phyloP scores from a whole-genome alignment of 176 grass and related monocot genomes.

The Echinochloa phyllopogon region DNA sequence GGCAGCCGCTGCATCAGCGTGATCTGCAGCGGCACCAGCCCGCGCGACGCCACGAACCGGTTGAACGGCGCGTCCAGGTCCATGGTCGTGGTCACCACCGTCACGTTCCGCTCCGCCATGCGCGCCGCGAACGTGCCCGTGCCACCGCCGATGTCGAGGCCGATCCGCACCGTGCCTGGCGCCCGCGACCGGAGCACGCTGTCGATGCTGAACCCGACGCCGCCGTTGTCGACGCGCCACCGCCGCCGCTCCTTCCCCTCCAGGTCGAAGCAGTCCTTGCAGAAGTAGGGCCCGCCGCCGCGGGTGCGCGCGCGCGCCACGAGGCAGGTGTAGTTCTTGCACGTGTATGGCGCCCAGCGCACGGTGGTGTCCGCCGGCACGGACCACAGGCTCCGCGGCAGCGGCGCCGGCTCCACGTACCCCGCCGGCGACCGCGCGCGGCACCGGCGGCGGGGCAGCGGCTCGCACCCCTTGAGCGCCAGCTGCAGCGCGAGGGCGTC shows the following conservation, averaged over 20 bases:
- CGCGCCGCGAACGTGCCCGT: constrained; percentile 80
- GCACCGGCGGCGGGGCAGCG: constrained; percentile 79
- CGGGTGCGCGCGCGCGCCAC: constrained; percentile 52
- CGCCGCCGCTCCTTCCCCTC: constrained; percentile 67
- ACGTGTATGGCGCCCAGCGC: constrained; percentile 74
- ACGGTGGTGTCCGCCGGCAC: constrained; percentile 70
- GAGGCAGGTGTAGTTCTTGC: constrained; percentile 95
- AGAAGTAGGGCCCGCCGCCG: constrained; percentile 67
- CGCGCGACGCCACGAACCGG: constrained; percentile 73
- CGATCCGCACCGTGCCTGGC: constrained; percentile 64
- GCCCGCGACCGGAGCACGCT: constrained; percentile 50
- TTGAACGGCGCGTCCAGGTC: constrained; percentile 82
- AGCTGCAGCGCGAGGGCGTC: constrained; percentile 65
- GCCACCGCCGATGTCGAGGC: constrained; percentile 90
- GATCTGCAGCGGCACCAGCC: constrained; percentile 71
- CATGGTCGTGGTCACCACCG: constrained; percentile 80
- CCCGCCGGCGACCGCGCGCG: constrained; percentile 55
- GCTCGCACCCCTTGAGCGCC: constrained; percentile 85
- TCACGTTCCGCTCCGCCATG: constrained; percentile 77
- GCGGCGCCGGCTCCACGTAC: constrained; percentile 54
- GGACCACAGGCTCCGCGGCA: constrained; percentile 74
- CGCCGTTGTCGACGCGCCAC: constrained; percentile 68
- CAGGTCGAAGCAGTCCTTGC: constrained; percentile 95
- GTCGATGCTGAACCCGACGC: constrained; percentile 63
- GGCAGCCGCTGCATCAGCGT: constrained; percentile 77